Evolutionary conservation across 371 early-diverging fungal species (phyloP).

Genomic region (Syncephalastrum monosporum): DNA sequence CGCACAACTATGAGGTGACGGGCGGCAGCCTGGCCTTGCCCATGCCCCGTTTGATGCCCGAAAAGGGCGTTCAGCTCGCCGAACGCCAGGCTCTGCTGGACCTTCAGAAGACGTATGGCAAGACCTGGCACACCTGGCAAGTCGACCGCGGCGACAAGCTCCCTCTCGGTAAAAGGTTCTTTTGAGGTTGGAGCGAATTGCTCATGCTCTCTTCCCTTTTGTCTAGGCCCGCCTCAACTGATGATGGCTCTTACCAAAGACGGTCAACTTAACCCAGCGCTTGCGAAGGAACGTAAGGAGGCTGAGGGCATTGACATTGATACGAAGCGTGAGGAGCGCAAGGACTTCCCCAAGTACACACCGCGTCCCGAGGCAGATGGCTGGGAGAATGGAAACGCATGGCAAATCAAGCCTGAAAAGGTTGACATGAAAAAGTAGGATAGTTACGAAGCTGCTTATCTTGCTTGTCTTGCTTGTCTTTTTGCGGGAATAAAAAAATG

Average conservation of each 20-base stretch:
- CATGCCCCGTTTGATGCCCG: slow-evolving; percentile 26
- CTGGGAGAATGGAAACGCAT: slow-evolving; percentile 14
- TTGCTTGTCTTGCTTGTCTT: too few species aligned
- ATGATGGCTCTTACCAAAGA: slow-evolving; percentile 24
- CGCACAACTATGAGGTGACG: slow-evolving; percentile 46
- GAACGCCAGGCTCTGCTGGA: slow-evolving; percentile 23
- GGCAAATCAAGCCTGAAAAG: slow-evolving; percentile 2
- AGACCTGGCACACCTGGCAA: slow-evolving; percentile 31
- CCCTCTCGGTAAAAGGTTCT: slow-evolving; percentile 12
- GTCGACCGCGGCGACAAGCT: slow-evolving; percentile 16
- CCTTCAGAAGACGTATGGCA: slow-evolving; percentile 23
- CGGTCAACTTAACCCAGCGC: slow-evolving; percentile 12
- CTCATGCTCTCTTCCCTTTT: not conserved
- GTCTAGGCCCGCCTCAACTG: slow-evolving; percentile 22
- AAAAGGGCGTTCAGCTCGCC: slow-evolving; percentile 17
- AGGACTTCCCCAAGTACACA: slow-evolving; percentile 12
- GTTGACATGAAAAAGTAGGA: slow-evolving; percentile 2
- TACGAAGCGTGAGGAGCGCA: slow-evolving; percentile 15
- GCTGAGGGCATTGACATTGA: slow-evolving; percentile 14
- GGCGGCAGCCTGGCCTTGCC: slow-evolving; percentile 34
- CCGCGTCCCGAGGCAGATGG: slow-evolving; percentile 16
- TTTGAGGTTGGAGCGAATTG: not conserved
- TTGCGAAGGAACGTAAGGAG: slow-evolving; percentile 11
- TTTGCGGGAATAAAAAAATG: too few species aligned
- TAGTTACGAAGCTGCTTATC: too few species aligned